Evolutionary conservation across 306 rosid species (phyloP), one percentile per base, ranked within the genome.

Genomic region (Cercis canadensis): DNA sequence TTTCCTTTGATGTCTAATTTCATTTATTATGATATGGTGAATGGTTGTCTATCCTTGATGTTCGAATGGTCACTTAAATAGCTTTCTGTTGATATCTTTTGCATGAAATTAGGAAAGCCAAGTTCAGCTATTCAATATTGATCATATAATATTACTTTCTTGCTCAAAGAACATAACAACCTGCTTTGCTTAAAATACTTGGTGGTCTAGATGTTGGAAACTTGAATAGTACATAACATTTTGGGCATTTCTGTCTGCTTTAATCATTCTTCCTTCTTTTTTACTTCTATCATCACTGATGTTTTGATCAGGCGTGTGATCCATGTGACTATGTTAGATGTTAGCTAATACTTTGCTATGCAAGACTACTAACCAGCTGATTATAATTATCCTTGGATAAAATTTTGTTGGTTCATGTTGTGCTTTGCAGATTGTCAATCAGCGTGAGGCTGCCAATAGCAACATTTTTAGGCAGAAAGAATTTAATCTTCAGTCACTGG

Each of bases 361-460:
- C 34, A 77, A 50, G 47, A 31, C 29, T 24, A 24, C 29, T 24
- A 3, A 24, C 3, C 29, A 24, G 29, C 2, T 54, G 7, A 24
- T n/a, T 10, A 15, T 45, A 61, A 32, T 44, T 73, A 37, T 49
- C 18, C 24, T n/a, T 66, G 54, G 59, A 59, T 43, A 69, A 47
- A 44, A 24, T 3, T 62, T 70, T 73, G 40, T 44, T 18, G 67
- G 40, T 71, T 65, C 50, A 6, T 76, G 75, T 69, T 83, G 41
- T 62, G 51, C 72, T 73, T 58, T 79, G 67, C 92, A 95, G 99
- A 75, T 95, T 49, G 84, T 86, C 68, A 89, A 89, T 81, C 99
- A 95, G 84, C 96, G 99, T 31, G 96, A 92, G 79, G 91, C 83
- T 78, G 92, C 92, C 41, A 95, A 91, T 62, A 91, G 97, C 80